Evolutionary conservation across 1,284 basidiomycete genomes (phyloP).

Genomic region (Trametes sp.): DNA sequence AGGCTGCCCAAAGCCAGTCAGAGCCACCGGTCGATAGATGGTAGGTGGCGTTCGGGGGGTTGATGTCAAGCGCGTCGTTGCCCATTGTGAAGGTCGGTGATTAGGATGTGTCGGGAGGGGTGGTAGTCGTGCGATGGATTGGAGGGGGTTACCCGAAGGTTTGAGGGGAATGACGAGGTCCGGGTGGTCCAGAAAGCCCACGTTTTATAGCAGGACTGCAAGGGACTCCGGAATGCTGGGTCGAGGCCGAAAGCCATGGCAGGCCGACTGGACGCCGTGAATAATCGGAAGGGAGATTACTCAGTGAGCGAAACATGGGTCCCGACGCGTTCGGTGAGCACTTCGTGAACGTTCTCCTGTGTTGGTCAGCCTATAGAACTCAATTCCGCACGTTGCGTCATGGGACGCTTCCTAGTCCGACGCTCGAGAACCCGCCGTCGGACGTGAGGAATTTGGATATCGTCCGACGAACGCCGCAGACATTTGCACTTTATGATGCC

Average conservation of each 20-base stretch:
- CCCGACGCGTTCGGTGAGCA: constrained; percentile 5
- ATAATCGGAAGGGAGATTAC: constrained; percentile 21
- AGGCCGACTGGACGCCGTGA: constrained; percentile 16
- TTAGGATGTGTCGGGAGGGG: constrained; percentile 9
- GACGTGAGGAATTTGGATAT: constrained; percentile 5
- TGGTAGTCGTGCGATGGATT: constrained; percentile 3
- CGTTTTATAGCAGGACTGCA: constrained; percentile 16
- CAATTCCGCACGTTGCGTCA: constrained; percentile 24
- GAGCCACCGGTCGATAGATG: constrained; percentile 52
- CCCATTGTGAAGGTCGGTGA: constrained; percentile 23
- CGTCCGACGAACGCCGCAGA: constrained; percentile 15
- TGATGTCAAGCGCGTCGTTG: constrained; percentile 41
- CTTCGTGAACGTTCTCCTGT: constrained; percentile 19
- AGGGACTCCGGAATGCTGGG: no score
- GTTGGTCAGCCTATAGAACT: constrained; percentile 19
- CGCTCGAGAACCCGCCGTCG: constrained; percentile 16
- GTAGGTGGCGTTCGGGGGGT: constrained; percentile 48
- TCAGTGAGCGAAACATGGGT: constrained; percentile 13
- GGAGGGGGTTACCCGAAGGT: not conserved
- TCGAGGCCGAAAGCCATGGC: constrained; percentile 14
- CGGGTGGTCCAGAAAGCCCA: not conserved
- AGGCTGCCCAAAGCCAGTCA: constrained; percentile 65
- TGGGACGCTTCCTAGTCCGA: constrained; percentile 10
- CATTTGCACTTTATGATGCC: not conserved
- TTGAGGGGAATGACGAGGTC: not conserved